Conservation (phyloP, 2,329 filamentous ascomycete genomes). For the Hymenotorrendiella dingleyae region DNA sequence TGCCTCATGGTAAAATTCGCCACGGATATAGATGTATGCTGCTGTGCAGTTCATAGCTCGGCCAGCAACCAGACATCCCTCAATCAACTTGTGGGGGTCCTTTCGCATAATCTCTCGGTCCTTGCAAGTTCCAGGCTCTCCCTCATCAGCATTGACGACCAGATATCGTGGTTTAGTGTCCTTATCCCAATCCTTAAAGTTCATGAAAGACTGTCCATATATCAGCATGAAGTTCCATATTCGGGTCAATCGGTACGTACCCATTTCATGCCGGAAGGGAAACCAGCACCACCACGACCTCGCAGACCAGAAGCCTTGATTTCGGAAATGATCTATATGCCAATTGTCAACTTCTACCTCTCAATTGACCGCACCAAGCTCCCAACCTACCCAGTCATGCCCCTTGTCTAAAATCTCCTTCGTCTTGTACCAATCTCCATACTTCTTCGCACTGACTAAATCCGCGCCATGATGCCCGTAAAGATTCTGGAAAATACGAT, state of each 20-base stretch:
- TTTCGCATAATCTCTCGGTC: slow-evolving; percentile 99
- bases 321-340: slow-evolving; percentile 82
- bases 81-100: slow-evolving; percentile 97
- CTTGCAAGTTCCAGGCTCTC: slow-evolving; percentile 98
- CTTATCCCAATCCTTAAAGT: slow-evolving; percentile 99
- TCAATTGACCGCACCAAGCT: not conserved
- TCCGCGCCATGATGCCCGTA: slow-evolving; percentile 91
- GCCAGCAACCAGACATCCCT: slow-evolving; percentile 92
- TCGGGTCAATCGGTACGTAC: slow-evolving; percentile 47
- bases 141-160: slow-evolving; percentile 97
- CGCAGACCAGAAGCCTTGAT: slow-evolving; percentile 94
- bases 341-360: slow-evolving; percentile 16
- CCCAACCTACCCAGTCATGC: slow-evolving; percentile 70
- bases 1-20: slow-evolving; percentile 95
- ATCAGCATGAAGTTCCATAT: slow-evolving; percentile 12
- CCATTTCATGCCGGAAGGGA: slow-evolving; percentile 98
- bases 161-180: slow-evolving; percentile 92
- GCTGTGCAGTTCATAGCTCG: slow-evolving; percentile 98
- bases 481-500: slow-evolving; percentile 98
- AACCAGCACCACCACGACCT: slow-evolving; percentile 94
- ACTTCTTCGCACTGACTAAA: slow-evolving; percentile 91
- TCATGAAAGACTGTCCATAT: slow-evolving; percentile 87
- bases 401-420: slow-evolving; percentile 98
- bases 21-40: slow-evolving; percentile 98
- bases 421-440: slow-evolving; percentile 99